Evolutionary conservation across 1,284 basidiomycete species (phyloP), one percentile per base, ranked within the genome.

Genomic region (Cryptococcus sp.): DNA sequence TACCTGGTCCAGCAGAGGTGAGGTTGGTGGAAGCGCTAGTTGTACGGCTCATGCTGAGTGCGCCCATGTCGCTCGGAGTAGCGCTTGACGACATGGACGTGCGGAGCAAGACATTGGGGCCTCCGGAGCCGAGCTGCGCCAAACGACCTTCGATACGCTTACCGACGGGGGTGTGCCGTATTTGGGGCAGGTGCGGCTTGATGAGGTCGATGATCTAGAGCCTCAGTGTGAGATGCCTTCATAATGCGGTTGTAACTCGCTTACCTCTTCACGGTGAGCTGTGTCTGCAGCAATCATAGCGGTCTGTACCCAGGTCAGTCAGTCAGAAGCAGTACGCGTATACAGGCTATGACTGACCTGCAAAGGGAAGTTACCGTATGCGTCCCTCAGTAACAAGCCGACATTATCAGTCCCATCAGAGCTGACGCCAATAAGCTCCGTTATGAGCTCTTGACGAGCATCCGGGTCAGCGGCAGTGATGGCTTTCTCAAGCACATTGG

Each of bases 401-500:
- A 74, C 57, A 34, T 67, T 59, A 46, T 63, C 68, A 46, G 62
- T 56, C 5, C 65, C 70, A 15, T 73, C 69, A 5, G 54, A 25
- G 20, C 60, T 51, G 38, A 62, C 47, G 43, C 56, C 68, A 44
- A 75, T 64, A 43, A 96, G 86, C 78, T 96, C 92, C 22, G 90
- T 85, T 56, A 96, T 85, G 59, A 97, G 80, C 37, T 80, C 75
- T 20, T 83, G 83, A 54, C 89, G 85, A 59, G 83, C 87, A 20
- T 86, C 84, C 0, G 81, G 52, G 55, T 85, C 83, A 0, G 89
- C 85, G 22, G 82, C 86, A 22, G 87, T 76, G 46, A 97, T 82
- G 1, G 93, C 92, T 77, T 93, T 93, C 80, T 99, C 96, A 73
- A 92, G 89, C 19, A 99, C 96, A 70, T 99, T 99, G 5, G 91